Percentiles rank a stretch among this genome's conserved stretches.
Evolutionary conservation across 1,139 yeast species (phyloP).

Genomic region (Groenewaldozyma auringiensis): DNA sequence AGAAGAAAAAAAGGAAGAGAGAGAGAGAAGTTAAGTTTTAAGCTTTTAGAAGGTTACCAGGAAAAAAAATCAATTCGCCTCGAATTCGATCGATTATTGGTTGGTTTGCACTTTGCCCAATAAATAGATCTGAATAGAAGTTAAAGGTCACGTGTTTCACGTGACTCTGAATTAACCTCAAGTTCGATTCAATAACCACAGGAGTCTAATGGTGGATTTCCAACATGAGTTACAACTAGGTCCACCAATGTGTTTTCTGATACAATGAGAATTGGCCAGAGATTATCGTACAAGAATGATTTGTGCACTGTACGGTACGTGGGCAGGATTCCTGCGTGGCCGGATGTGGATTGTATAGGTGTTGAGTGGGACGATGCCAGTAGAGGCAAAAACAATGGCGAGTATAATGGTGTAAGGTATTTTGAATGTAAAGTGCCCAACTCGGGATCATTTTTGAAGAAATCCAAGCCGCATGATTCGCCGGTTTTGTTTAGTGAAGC

Average conservation of each 20-base stretch:
- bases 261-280: constrained; percentile 32
- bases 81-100: background rate
- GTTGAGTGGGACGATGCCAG: constrained; percentile 75
- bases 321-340: constrained; percentile 62
- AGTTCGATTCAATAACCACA: no score
- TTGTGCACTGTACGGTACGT: constrained; percentile 56
- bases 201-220: no score
- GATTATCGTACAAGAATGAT: constrained; percentile 43
- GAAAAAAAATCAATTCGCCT: constrained; percentile 1
- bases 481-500: constrained; percentile 41
- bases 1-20: constrained; percentile 6
- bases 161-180: no score
- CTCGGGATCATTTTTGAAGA: constrained; percentile 65
- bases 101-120: no score
- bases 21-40: constrained; percentile 2
- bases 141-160: no score
- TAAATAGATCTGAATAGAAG: no score
- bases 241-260: no score
- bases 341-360: constrained; percentile 50
- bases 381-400: constrained; percentile 55
- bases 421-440: constrained; percentile 33
- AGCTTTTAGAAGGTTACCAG: constrained; percentile 2
- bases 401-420: constrained; percentile 38
- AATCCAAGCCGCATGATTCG: constrained; percentile 29
- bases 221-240: no score